Base-by-base conservation (phyloP, 345 rosid species). In the Cardamine chenopodiifolia region DNA sequence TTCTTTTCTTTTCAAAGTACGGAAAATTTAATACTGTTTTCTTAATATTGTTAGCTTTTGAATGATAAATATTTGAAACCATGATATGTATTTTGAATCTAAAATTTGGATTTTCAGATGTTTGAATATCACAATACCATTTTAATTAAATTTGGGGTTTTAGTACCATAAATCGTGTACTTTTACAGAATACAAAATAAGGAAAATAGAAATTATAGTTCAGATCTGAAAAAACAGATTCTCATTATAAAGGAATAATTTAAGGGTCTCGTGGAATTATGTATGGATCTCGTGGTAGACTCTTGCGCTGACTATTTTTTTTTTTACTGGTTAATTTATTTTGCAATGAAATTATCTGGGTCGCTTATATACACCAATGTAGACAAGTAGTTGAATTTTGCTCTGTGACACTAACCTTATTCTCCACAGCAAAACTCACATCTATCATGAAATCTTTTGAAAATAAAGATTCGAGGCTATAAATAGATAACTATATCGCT, bases 271-370 rank as follows among this genome's bases (percentile, higher is more conserved):
- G 31, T 11, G 26, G 35, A 29, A 55, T 9, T 59, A 75, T 67
- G 53, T 29, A 60, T 59, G 62, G 79, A 67, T 75, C 79, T 67
- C 56, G 55, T 68, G 61, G 26, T 66, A 52, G 68, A 50, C 62
- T 40, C 25, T 67, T 67, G 78, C 58, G 37, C 70, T 53, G 70
- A 53, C 64, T 68, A 31, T 49, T 35, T 53, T 56, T 31, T 40
- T 54, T 29, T 58, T 34, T 28, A 11, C 19, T 25, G 52, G 19
- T 56, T 19, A 37, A 11, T 17, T 15, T 22, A 22, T 39, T 53
- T 37, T 37, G 12, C 13, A 40, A 26, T 45, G 4, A 8, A 19
- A 29, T 29, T 29, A 31, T 35, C 5, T 71, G 39, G 19, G 0
- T 49, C n/a, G 34, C 37, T 50, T 50, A 12, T 49, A 49, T 25